A percentile compares a stretch with the other conserved stretches of the same genome.
These are phyloP conservation scores for Hemisphaericaspora xylofermentans DNA, from an alignment of 1,139 yeast species.

Conservation along the genomic window DNA sequence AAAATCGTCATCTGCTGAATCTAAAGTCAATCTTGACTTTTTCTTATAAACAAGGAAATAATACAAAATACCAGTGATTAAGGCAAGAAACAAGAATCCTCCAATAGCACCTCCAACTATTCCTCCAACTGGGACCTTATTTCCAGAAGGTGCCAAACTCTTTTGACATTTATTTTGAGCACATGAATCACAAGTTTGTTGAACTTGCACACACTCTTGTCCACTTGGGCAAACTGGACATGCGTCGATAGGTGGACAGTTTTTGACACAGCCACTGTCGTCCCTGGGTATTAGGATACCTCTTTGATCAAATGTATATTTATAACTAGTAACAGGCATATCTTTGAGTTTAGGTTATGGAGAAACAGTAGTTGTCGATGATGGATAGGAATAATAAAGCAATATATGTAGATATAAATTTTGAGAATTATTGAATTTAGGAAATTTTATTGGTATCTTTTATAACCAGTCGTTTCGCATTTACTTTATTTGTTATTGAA, in stretches of 20 bases:
- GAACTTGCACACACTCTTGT: slow-evolving; percentile 48
- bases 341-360: too few relatives aligned
- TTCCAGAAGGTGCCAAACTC: background rate
- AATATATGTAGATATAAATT: too few relatives aligned
- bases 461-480: too few relatives aligned
- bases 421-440: too few relatives aligned
- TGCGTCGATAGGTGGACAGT: slow-evolving; percentile 36
- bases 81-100: slow-evolving; percentile 40
- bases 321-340: too few relatives aligned
- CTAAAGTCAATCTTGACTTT: slow-evolving; percentile 24
- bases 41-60: slow-evolving; percentile 33
- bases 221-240: slow-evolving; percentile 59
- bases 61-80: slow-evolving; percentile 33
- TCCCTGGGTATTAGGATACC: slow-evolving; percentile 14
- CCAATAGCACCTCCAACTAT: slow-evolving; percentile 68
- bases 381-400: too few relatives aligned
- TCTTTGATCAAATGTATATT: slow-evolving; percentile 4
- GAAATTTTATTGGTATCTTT: too few relatives aligned
- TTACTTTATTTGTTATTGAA: too few relatives aligned
- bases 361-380: too few relatives aligned
- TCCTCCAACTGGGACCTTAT: slow-evolving; percentile 45
- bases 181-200: slow-evolving; percentile 38
- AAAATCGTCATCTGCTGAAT: slow-evolving; percentile 19
- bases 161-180: background rate
- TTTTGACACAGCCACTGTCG: slow-evolving; percentile 43